phyloP scores from a whole-genome alignment of 192 early-diverging fungal species.

The Chytriomyces hyalinus region DNA sequence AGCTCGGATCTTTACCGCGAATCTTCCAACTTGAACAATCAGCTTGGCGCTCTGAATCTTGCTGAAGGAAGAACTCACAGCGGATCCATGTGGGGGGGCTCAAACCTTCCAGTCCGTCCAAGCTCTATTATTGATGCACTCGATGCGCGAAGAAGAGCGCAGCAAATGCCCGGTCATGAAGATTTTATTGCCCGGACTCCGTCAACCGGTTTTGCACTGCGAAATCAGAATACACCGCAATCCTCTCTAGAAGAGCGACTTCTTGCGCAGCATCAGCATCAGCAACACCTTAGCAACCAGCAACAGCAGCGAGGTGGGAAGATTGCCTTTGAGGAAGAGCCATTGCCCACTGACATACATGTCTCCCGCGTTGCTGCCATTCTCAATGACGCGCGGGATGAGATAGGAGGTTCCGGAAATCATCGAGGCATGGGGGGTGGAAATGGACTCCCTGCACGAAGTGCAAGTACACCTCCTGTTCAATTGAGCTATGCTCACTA shows the following conservation, averaged over 20 bases:
- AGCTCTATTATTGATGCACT: background rate
- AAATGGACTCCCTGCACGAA: background rate
- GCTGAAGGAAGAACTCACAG: background rate
- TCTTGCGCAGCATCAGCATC: background rate
- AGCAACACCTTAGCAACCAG: background rate
- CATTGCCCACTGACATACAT: constrained; percentile 12
- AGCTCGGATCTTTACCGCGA: background rate
- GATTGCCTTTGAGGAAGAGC: background rate
- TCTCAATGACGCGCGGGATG: constrained; percentile 23
- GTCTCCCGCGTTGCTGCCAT: constrained; percentile 23
- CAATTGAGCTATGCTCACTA: constrained; percentile 16
- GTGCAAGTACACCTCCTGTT: constrained; percentile 24
- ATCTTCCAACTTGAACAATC: background rate
- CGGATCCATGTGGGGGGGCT: background rate
- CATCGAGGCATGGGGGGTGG: background rate
- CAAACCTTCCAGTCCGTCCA: background rate
- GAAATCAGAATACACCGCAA: background rate
- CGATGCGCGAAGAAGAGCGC: constrained; percentile 8
- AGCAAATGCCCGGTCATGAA: constrained; percentile 15
- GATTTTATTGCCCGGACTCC: constrained; percentile 22
- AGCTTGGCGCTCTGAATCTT: background rate
- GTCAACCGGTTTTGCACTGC: constrained; percentile 9
- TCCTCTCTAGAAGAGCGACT: background rate
- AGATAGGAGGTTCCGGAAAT: background rate
- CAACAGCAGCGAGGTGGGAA: background rate